Conservation (phyloP, 2,329 filamentous ascomycete genomes). For the Cryphonectria parasitica region DNA sequence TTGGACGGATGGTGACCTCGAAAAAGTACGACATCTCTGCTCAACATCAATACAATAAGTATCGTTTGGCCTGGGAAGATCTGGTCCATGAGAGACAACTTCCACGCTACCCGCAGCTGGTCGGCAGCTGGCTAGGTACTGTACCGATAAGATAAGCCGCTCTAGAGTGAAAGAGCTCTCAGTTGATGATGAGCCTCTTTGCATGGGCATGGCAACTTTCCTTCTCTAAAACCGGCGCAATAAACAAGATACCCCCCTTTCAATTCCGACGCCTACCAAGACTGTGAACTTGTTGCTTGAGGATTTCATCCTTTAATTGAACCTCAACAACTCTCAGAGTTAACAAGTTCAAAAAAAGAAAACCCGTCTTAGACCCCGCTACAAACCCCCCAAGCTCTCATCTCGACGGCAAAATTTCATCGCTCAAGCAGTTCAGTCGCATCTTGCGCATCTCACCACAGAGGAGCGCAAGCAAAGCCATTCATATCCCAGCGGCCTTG, state of each 20-base stretch:
- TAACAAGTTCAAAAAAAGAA: neutral
- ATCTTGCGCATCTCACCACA: neutral
- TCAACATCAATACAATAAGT: constrained; percentile 1
- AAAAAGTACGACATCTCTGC: neutral
- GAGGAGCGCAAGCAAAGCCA: neutral
- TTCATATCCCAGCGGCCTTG: neutral
- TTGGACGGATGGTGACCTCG: no score
- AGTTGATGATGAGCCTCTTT: no score
- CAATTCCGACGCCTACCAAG: neutral
- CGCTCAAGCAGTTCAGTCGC: neutral
- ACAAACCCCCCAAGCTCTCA: neutral
- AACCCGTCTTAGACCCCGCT: no score
- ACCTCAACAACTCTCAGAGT: no score
- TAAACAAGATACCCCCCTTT: constrained; percentile 1
- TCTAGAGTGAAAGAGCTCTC: neutral
- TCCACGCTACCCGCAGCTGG: constrained; percentile 21
- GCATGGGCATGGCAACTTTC: neutral
- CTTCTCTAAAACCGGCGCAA: neutral
- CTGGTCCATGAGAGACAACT: neutral
- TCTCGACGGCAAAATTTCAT: constrained; percentile 23
- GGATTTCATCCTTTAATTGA: neutral
- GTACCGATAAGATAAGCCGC: constrained; percentile 26
- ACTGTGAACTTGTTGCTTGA: neutral
- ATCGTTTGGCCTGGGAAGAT: neutral
- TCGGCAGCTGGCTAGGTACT: constrained; percentile 10